phyloP scores from a whole-genome alignment of 768 basidiomycete genomes.

The Russula abietina region DNA sequence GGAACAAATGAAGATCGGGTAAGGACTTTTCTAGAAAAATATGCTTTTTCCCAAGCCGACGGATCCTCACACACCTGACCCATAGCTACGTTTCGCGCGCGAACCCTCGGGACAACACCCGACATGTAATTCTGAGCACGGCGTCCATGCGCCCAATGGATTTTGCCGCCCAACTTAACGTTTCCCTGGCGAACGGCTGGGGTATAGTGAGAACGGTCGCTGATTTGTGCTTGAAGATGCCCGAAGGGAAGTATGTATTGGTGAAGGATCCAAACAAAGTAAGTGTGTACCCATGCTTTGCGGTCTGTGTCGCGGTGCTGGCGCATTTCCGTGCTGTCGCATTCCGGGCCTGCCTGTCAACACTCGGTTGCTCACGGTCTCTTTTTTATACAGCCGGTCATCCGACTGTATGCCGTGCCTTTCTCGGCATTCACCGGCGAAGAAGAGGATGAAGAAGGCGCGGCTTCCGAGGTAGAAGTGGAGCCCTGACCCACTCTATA shows the following conservation, averaged over 20 bases:
- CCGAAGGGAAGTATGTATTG: conserved; percentile 95
- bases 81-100: conserved; percentile 89
- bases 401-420: conserved; percentile 92
- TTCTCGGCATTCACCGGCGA: conserved; percentile 76
- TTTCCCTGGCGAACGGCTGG: conserved; percentile 95
- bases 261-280: conserved; percentile 99
- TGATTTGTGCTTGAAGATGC: conserved; percentile 93
- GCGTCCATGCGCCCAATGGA: conserved; percentile 92
- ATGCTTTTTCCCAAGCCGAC: not conserved
- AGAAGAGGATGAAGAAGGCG: conserved; percentile 57
- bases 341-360: not conserved
- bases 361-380: conserved; percentile 22
- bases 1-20: conserved; percentile 97
- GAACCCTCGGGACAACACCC: conserved; percentile 89
- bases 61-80: conserved; percentile 14
- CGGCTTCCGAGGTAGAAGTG: conserved; percentile 40
- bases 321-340: conserved; percentile 4
- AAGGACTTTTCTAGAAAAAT: conserved; percentile 27
- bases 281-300: conserved; percentile 28
- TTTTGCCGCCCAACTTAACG: conserved; percentile 91
- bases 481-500: conserved; percentile 27
- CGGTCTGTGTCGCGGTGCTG: conserved; percentile 2
- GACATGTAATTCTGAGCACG: conserved; percentile 92
- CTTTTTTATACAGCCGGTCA: conserved; percentile 64
- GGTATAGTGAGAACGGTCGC: conserved; percentile 94